Conservation (phyloP, 2,329 filamentous ascomycete species). For the Blumeria hordei region DNA sequence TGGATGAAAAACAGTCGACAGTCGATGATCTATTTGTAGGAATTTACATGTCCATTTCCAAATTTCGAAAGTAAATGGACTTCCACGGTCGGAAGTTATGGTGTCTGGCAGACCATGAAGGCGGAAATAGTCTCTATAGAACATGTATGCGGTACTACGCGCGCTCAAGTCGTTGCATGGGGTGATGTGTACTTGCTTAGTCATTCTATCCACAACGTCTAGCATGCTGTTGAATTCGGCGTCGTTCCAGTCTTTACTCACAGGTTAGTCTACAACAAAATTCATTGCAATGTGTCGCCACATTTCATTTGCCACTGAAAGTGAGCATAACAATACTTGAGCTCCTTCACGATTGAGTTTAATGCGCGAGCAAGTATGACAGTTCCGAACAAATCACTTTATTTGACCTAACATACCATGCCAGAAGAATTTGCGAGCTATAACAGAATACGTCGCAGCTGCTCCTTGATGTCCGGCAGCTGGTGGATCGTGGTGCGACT, state of each 20-base stretch:
- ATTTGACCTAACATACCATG: background rate
- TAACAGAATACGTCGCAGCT: background rate
- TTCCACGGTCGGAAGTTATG: background rate
- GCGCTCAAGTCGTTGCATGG: background rate
- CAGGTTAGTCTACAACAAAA: background rate
- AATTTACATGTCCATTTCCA: background rate
- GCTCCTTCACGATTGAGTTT: background rate
- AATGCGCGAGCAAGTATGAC: background rate
- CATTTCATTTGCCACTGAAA: background rate
- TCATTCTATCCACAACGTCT: background rate
- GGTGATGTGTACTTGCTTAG: background rate
- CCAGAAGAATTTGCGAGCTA: background rate
- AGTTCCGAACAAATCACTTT: background rate
- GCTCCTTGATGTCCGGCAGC: background rate
- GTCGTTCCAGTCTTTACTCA: background rate
- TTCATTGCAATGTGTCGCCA: background rate
- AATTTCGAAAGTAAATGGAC: background rate
- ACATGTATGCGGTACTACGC: background rate
- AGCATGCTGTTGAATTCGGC: background rate
- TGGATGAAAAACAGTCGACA: background rate
- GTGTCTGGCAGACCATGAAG: background rate
- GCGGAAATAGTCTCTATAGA: background rate
- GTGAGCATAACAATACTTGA: background rate
- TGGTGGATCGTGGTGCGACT: background rate
- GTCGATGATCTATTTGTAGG: background rate